These are phyloP conservation scores for Backusella psychrophila DNA, from an alignment of 192 early-diverging fungal species.

Conservation along the genomic window DNA sequence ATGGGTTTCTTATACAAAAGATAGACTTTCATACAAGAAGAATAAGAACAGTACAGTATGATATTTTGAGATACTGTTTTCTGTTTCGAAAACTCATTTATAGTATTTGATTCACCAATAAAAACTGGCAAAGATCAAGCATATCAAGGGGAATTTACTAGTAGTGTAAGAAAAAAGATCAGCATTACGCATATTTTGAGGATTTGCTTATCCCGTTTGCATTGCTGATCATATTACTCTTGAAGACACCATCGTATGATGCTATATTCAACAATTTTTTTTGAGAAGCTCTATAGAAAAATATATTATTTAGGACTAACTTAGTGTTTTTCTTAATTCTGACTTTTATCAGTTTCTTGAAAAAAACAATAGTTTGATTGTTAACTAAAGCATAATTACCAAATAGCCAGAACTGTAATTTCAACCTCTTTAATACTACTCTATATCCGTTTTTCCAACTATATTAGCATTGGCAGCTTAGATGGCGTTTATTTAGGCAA, in stretches of 20 bases:
- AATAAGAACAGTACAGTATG: no score
- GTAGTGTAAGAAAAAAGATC: not conserved
- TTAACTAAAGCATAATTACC: not conserved
- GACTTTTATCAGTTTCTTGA: no score
- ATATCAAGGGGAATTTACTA: not conserved
- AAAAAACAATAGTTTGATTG: not conserved
- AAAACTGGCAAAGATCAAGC: no score
- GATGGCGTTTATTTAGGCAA: not conserved
- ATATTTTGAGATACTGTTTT: no score
- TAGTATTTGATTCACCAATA: no score
- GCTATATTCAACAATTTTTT: not conserved
- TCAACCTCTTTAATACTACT: not conserved
- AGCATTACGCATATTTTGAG: not conserved
- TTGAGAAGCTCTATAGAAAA: not conserved
- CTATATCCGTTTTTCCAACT: not conserved
- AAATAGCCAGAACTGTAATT: not conserved
- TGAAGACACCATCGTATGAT: not conserved
- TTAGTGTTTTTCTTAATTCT: no score
- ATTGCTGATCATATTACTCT: not conserved
- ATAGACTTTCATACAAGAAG: no score
- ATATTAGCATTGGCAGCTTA: not conserved
- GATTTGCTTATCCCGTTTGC: not conserved
- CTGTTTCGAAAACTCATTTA: no score
- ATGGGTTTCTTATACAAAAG: no score
- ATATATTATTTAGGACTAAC: not conserved